These are phyloP conservation scores for Colletotrichum sp. DNA, from an alignment of 2,329 filamentous ascomycete genomes.

Conservation along the genomic window DNA sequence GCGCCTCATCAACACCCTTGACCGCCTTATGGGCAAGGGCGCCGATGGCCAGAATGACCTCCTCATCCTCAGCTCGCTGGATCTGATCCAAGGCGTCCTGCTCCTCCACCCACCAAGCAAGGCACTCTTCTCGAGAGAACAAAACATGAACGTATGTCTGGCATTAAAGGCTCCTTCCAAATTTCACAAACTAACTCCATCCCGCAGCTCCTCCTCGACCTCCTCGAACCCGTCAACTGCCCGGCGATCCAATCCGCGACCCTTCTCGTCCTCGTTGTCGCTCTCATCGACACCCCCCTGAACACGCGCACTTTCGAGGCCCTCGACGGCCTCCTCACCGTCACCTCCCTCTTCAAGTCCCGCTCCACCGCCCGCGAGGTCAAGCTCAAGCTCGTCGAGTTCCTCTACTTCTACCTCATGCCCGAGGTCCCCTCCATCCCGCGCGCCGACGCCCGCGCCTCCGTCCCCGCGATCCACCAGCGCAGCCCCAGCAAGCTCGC, in stretches of 20 bases:
- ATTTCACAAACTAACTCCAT: not conserved
- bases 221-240: conserved; percentile 91
- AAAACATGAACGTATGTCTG: conserved; percentile 84
- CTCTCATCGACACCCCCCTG: conserved; percentile 81
- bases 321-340: conserved; percentile 88
- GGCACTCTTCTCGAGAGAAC: conserved; percentile 83
- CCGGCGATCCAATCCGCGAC: conserved; percentile 91
- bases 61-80: conserved; percentile 85
- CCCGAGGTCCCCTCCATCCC: conserved; percentile 75
- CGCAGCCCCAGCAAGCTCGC: conserved; percentile 73
- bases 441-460: conserved; percentile 48
- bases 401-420: conserved; percentile 98
- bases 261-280: conserved; percentile 87
- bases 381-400: conserved; percentile 95
- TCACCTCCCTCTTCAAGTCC: conserved; percentile 92
- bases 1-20: conserved; percentile 83
- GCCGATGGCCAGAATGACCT: conserved; percentile 85
- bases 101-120: conserved; percentile 91
- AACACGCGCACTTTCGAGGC: conserved; percentile 93
- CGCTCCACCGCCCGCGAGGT: conserved; percentile 85
- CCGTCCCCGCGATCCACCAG: conserved; percentile 60
- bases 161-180: too few relatives aligned
- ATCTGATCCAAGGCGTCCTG: conserved; percentile 86
- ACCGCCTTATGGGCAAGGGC: conserved; percentile 83
- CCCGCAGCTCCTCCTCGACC: conserved; percentile 80